These are phyloP conservation scores for Pontederia crassipes DNA, from an alignment of 176 grass and related monocot genomes.

Conservation along the genomic window DNA sequence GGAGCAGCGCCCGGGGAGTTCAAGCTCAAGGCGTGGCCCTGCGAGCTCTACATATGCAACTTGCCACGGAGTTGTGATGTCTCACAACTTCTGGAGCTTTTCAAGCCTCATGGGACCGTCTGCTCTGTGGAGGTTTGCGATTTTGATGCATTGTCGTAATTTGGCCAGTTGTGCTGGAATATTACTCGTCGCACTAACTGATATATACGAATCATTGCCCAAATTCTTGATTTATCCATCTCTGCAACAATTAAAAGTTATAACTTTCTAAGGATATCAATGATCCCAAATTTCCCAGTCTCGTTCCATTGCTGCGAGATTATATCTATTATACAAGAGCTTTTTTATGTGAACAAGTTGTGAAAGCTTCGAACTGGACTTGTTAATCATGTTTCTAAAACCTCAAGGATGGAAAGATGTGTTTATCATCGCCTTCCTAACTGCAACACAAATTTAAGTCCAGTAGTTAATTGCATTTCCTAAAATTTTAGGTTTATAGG, in stretches of 20 bases:
- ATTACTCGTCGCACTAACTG: neutral
- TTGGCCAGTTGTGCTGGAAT: neutral
- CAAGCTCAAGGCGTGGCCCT: conserved; percentile 10
- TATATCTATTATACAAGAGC: neutral
- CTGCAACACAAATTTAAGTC: too few relatives aligned
- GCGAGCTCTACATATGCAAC: conserved; percentile 64
- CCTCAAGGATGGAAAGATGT: too few relatives aligned
- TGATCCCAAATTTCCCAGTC: too few relatives aligned
- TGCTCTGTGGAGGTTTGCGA: conserved; percentile 48
- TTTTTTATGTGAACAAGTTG: neutral
- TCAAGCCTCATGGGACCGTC: conserved; percentile 47
- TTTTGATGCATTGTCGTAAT: neutral
- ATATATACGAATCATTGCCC: too few relatives aligned
- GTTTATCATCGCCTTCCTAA: too few relatives aligned
- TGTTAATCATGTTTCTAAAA: too few relatives aligned
- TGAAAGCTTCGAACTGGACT: too few relatives aligned
- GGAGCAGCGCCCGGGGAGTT: neutral
- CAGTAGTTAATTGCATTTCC: too few relatives aligned
- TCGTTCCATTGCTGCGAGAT: neutral
- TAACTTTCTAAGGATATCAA: too few relatives aligned
- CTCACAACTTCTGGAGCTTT: conserved; percentile 44
- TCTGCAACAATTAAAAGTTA: too few relatives aligned
- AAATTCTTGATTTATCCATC: neutral
- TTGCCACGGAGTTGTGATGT: conserved; percentile 44
- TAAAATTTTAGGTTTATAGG: too few relatives aligned